Base-by-base conservation (phyloP, 1,284 basidiomycete species). In the Boletellus deceptivus region DNA sequence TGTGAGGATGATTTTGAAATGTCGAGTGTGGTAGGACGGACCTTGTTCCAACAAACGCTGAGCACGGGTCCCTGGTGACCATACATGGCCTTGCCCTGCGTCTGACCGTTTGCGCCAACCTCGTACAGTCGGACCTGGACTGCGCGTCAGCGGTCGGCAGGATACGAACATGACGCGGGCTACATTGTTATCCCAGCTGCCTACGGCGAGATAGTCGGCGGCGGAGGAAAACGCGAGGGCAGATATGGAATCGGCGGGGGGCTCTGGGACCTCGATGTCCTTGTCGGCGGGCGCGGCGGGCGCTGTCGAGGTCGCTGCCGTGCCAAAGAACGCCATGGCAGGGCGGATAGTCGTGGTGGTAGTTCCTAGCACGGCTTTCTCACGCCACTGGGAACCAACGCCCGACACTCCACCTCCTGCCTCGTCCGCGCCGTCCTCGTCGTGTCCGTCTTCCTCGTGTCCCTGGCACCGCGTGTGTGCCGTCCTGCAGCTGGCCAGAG, bases 11-110 rank as follows among this genome's bases (percentile, higher is more conserved):
- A 25, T 14, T 40, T 22, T 41, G 20, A 27, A 44, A 48, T 18
- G 48, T 13, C 24, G 43, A 6, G 6, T 17, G 11, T 43, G 41
- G 34, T 13, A 29, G 33, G 24, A 59, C 70, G 46, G 41, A 78
- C 80, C 69, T 84, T 86, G 68, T 82, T 86, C 90, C 91, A 93
- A 59, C 82, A 83, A 6, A 92, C 75, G 56, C 84, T 85, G 54
- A 93, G 69, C 1, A 91, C 89, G 2, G 91, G 91, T 0, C 77
- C 89, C 59, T 92, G 85, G 64, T 93, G 91, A 16, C 68, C 66
- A 65, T 89, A 93, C 77, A 86, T 84, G 1, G 89, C 89, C 67
- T 89, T 89, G 13, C 87, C 83, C 59, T 85, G 79, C 7, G 76
- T 75, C 63, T 81, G 79, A 2, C 80, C 80, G 40, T 68, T 74